Conservation (phyloP, 371 early-diverging fungal genomes). For the Blastocladiella emersonii region DNA sequence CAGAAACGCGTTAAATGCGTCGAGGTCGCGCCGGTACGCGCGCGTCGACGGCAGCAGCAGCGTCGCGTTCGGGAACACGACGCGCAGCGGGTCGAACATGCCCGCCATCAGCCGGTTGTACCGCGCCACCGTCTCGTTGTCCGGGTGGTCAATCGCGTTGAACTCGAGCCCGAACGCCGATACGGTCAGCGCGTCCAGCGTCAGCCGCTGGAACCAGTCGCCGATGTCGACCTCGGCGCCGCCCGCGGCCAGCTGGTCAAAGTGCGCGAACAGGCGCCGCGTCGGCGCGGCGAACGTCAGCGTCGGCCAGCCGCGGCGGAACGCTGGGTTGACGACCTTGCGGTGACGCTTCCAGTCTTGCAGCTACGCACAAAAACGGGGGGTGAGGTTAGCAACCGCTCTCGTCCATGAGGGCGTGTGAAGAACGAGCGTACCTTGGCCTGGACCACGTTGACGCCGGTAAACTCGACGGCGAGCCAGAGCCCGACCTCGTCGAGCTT, state of each 20-base stretch:
- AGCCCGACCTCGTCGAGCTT: too few species aligned
- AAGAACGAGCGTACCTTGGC: too few species aligned
- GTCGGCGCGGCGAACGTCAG: neutral
- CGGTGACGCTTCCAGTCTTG: slow-evolving; percentile 5
- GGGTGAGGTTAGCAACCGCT: too few species aligned
- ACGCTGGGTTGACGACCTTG: too few species aligned
- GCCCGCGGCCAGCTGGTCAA: neutral
- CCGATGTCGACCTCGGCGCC: neutral
- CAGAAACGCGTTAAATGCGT: too few species aligned
- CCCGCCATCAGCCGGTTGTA: neutral
- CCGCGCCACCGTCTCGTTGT: neutral
- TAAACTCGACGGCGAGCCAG: too few species aligned
- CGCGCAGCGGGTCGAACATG: neutral
- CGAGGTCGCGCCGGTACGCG: too few species aligned
- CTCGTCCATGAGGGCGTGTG: too few species aligned
- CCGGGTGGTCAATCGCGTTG: neutral
- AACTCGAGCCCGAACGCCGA: neutral
- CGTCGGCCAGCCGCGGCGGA: slow-evolving; percentile 1
- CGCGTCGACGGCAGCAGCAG: too few species aligned
- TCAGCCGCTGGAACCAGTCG: slow-evolving; percentile 1
- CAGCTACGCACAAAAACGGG: neutral
- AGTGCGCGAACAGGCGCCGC: neutral
- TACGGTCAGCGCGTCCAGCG: neutral
- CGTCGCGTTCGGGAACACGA: too few species aligned
- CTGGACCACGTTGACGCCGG: too few species aligned